Evolutionary conservation across 495 filamentous ascomycete genomes (phyloP).

Genomic region (Aspergillus biplanus): DNA sequence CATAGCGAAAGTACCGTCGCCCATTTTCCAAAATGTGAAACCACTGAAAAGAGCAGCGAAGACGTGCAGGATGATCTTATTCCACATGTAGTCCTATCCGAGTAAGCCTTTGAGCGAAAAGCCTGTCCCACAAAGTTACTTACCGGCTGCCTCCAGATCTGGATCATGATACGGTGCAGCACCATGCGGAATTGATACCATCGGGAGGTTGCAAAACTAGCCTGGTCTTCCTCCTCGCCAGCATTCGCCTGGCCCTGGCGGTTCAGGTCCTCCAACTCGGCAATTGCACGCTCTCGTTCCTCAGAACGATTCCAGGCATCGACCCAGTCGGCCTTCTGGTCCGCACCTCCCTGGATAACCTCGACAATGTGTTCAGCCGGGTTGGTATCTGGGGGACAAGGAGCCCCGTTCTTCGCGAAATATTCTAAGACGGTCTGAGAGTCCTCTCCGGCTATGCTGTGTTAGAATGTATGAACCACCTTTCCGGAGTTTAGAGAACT

Average conservation of each 20-base stretch:
- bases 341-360: conserved; percentile 42
- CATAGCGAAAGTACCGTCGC: conserved; percentile 41
- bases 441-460: conserved; percentile 62
- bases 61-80: conserved; percentile 47
- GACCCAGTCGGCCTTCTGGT: conserved; percentile 48
- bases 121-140: conserved; percentile 60
- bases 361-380: conserved; percentile 63
- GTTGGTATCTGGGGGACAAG: conserved; percentile 54
- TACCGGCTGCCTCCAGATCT: conserved; percentile 84
- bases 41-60: conserved; percentile 46
- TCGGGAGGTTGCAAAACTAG: conserved; percentile 47
- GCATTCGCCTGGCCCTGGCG: conserved; percentile 36
- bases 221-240: conserved; percentile 48
- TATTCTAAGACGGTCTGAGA: conserved; percentile 60
- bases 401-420: conserved; percentile 55
- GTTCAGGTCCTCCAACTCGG: conserved; percentile 68
- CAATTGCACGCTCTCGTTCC: conserved; percentile 60
- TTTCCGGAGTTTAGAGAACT: conserved; percentile 26
- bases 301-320: conserved; percentile 55
- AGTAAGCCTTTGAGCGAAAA: conserved; percentile 32
- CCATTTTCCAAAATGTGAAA: conserved; percentile 52
- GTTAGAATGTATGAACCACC: conserved; percentile 7
- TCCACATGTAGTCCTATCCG: conserved; percentile 46
- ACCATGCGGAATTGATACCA: conserved; percentile 56
- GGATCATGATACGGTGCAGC: conserved; percentile 69